These are phyloP conservation scores for Melampsora americana DNA, from an alignment of 1,284 basidiomycete species.

Conservation along the genomic window DNA sequence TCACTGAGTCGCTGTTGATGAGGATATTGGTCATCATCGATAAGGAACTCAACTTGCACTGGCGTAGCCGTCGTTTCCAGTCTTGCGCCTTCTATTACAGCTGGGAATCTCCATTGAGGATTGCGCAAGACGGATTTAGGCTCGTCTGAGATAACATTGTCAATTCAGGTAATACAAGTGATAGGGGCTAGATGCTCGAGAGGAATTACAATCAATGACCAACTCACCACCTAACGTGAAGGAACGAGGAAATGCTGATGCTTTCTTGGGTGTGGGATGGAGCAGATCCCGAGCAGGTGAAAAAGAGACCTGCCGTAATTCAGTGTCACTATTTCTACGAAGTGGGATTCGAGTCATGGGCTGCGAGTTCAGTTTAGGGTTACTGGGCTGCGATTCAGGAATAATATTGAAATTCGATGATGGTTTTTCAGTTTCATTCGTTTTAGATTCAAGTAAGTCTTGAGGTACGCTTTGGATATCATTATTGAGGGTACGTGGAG, in stretches of 20 bases:
- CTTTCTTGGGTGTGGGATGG: background rate
- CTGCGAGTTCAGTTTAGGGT: background rate
- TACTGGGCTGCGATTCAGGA: background rate
- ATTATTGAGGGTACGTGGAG: background rate
- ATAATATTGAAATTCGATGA: background rate
- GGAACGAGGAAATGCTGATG: background rate
- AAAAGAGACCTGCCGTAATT: background rate
- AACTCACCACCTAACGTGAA: background rate
- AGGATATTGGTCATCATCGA: background rate
- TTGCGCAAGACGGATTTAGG: too few relatives aligned
- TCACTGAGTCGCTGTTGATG: background rate
- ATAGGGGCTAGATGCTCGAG: too few relatives aligned
- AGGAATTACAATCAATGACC: background rate
- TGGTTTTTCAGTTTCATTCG: background rate
- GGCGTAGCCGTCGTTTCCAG: too few relatives aligned
- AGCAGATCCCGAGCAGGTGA: background rate
- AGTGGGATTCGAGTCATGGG: background rate
- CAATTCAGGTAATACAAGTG: too few relatives aligned
- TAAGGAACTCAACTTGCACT: background rate
- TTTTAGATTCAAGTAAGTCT: background rate
- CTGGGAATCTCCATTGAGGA: too few relatives aligned
- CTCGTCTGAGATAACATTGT: too few relatives aligned
- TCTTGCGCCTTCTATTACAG: too few relatives aligned
- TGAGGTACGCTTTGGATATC: background rate
- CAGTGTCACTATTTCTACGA: slow-evolving; percentile 33